Percentiles rank a stretch among this genome's conserved stretches.
Evolutionary conservation across 2,329 filamentous ascomycete genomes (phyloP).

Genomic region (Chaetothyriales sp.): DNA sequence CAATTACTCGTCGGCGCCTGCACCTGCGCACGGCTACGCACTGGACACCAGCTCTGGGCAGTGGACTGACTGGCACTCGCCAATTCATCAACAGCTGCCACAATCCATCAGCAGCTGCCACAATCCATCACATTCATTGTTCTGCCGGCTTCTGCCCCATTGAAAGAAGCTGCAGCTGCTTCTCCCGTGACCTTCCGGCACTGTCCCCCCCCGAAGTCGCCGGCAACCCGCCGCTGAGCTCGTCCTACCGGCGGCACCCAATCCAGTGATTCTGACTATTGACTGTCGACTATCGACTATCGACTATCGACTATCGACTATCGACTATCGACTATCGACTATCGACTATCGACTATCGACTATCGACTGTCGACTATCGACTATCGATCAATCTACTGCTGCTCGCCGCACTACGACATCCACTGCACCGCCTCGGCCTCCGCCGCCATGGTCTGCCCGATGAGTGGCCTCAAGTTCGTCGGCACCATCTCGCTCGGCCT

Average conservation of each 20-base stretch:
- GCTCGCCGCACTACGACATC: background rate
- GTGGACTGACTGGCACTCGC: no score
- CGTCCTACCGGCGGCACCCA: background rate
- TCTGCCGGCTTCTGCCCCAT: background rate
- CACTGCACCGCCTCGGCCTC: background rate
- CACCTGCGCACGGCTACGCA: no score
- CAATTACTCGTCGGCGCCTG: no score
- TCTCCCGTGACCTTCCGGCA: background rate
- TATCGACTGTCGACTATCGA: no score
- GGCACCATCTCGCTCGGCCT: constrained; percentile 81
- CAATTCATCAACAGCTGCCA: background rate
- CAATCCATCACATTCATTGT: background rate
- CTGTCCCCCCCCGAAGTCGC: no score
- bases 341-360: no score
- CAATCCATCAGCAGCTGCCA: background rate
- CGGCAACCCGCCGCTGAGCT: background rate
- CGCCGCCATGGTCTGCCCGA: constrained; percentile 34
- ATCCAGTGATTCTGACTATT: background rate
- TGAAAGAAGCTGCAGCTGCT: background rate
- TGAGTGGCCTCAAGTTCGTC: constrained; percentile 80
- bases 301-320: no score
- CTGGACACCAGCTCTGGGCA: no score
- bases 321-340: no score
- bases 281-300: no score
- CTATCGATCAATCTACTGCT: no score